Base-by-base conservation (phyloP, 1,139 yeast species). In the Candida sp. region DNA sequence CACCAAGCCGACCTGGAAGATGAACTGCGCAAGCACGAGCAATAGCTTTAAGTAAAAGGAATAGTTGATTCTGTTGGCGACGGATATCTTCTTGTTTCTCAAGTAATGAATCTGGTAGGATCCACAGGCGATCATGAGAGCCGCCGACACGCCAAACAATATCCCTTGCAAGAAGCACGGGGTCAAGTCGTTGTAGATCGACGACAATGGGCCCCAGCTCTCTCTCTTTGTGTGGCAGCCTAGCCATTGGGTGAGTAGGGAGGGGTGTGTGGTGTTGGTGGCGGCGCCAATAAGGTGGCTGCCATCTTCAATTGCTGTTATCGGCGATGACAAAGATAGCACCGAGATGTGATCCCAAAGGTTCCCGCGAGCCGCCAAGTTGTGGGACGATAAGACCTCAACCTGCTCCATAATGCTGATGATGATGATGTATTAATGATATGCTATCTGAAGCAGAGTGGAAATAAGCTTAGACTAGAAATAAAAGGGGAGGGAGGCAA, bases 111-210 rank as follows among this genome's bases (percentile, higher is more conserved):
- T 61, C 56, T 81, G 85, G 52, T 65, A 63, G 1, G 66, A 17
- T 1, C 96, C 96, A 42, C 80, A 70, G 0, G 83, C 41, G 3
- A 92, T 62, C 70, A 88, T 73, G 38, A 84, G 69, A 8, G 80
- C 23, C 3, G 88, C 83, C 1, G 85, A 69, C 1, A 76, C 48
- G 35, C 84, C 81, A 54, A 83, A 72, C 7, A 90, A 65, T 0
- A 80, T 72, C 35, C 97, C 98, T 60, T 88, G 90, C 40, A 88
- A 75, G 62, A 93, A 86, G 63, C 98, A 93, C 2, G 94, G 89
- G 0, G 97, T 85, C 52, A 91, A 79, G 61, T 88, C 96, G 45
- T 83, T 83, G 59, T 83, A 83, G 6, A 59, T 49, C 41, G 76
- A 49, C 78, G 88, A 73, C 7, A 89, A 67, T 0, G 96, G 90